Evolutionary conservation across 2,329 filamentous ascomycete species (phyloP).

Genomic region (Fusarium tupiense): DNA sequence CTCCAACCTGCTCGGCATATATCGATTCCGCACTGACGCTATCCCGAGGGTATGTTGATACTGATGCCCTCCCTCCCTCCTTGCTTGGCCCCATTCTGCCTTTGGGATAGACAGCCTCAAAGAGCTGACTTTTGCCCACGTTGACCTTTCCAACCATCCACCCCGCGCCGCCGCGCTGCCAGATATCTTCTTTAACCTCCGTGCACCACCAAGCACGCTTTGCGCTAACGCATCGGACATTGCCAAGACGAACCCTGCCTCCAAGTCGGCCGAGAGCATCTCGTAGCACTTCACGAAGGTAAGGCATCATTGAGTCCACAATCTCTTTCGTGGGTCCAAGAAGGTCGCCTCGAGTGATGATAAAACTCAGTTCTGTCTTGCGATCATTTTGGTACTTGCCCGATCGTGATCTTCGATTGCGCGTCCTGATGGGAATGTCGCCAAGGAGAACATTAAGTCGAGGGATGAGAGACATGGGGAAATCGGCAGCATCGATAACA

Average conservation of each 20-base stretch:
- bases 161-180: slow-evolving; percentile 81
- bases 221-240: slow-evolving; percentile 86
- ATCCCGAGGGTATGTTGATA: slow-evolving; percentile 28
- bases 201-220: slow-evolving; percentile 92
- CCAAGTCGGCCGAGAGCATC: slow-evolving; percentile 76
- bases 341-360: slow-evolving; percentile 89
- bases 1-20: slow-evolving; percentile 44
- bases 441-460: slow-evolving; percentile 76
- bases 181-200: slow-evolving; percentile 86
- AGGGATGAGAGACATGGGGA: slow-evolving; percentile 91
- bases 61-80: slow-evolving; percentile 10
- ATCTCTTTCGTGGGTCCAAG: slow-evolving; percentile 85
- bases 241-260: slow-evolving; percentile 82
- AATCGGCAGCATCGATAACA: slow-evolving; percentile 93
- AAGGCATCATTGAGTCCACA: slow-evolving; percentile 88
- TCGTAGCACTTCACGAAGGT: slow-evolving; percentile 79
- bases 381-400: slow-evolving; percentile 73
- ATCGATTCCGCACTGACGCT: slow-evolving; percentile 32
- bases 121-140: slow-evolving; percentile 94
- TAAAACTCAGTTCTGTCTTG: slow-evolving; percentile 84
- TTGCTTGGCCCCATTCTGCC: slow-evolving; percentile 59
- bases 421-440: slow-evolving; percentile 77
- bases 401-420: slow-evolving; percentile 79
- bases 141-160: slow-evolving; percentile 99
- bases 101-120: slow-evolving; percentile 88